These are phyloP conservation scores for Leucocoprinus leucothites DNA, from an alignment of 768 basidiomycete genomes.

Conservation along the genomic window DNA sequence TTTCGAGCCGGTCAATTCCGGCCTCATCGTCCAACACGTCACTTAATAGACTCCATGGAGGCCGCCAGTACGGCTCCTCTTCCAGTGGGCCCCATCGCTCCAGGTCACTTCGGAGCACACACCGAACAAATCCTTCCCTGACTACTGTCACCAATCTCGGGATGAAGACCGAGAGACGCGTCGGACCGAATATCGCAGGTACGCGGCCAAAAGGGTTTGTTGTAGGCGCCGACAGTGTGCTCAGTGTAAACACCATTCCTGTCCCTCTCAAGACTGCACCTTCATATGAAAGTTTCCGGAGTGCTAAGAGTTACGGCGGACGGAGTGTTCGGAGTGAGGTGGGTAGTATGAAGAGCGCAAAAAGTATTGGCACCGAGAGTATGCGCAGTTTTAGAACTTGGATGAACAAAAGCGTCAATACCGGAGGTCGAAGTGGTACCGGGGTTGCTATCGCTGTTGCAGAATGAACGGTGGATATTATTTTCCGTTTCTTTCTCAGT, in stretches of 20 bases:
- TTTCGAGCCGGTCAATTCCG: conserved; percentile 3
- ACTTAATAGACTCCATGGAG: conserved; percentile 2
- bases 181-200: conserved; percentile 6
- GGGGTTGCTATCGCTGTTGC: conserved; percentile 7
- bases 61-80: not conserved
- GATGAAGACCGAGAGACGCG: not conserved
- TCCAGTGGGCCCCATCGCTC: not conserved
- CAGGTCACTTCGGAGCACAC: not conserved
- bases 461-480: conserved; percentile 6
- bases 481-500: not conserved
- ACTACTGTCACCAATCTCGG: not conserved
- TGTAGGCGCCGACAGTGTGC: not conserved
- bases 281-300: conserved; percentile 47
- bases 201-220: conserved; percentile 11
- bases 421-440: not conserved
- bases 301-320: conserved; percentile 33
- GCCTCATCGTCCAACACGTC: conserved; percentile 13
- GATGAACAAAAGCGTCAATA: conserved; percentile 31
- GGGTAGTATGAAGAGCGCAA: conserved; percentile 39
- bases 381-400: conserved; percentile 37
- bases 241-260: not conserved
- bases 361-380: conserved; percentile 19
- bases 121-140: not conserved
- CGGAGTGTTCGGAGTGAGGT: conserved; percentile 39
- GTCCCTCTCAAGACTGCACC: conserved; percentile 24